A percentile compares a stretch with the other conserved stretches of the same genome.
Evolutionary conservation across 2,329 filamentous ascomycete genomes (phyloP).

Genomic region (Penicillium concentricum): DNA sequence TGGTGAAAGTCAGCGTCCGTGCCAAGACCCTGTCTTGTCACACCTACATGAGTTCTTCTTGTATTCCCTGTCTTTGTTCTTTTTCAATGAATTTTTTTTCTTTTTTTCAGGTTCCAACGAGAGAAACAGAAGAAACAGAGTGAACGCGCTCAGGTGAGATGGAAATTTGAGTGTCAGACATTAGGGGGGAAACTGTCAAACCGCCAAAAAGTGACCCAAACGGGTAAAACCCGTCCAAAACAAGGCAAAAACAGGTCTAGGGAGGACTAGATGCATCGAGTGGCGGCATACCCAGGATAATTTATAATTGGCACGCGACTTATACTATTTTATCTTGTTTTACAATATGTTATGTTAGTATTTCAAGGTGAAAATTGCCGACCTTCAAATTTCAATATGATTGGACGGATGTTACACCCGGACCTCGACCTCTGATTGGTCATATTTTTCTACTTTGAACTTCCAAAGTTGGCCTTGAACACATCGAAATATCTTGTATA

Average conservation of each 20-base stretch:
- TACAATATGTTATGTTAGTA: neutral
- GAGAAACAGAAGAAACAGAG: neutral
- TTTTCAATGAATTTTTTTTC: too few species aligned
- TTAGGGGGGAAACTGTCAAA: neutral
- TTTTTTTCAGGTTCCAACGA: too few species aligned
- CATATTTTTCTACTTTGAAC: neutral
- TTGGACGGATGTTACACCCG: neutral
- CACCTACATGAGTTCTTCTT: neutral
- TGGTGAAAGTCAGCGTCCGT: neutral
- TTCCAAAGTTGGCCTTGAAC: too few species aligned
- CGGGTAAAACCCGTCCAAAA: neutral
- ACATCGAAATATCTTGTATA: too few species aligned
- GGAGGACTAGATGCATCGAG: conserved; percentile 1
- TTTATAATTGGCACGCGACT: neutral
- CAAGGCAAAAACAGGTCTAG: neutral
- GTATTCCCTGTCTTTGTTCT: neutral
- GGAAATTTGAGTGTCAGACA: neutral
- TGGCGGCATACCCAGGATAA: neutral
- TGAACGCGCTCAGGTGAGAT: neutral
- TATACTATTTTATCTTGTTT: neutral
- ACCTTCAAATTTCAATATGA: neutral
- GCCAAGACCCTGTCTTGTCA: neutral
- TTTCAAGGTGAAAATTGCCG: neutral
- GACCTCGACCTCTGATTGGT: neutral
- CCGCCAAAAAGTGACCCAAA: neutral